These are phyloP conservation scores for Boletus rubroflammeus DNA, from an alignment of 768 basidiomycete species.

Conservation along the genomic window DNA sequence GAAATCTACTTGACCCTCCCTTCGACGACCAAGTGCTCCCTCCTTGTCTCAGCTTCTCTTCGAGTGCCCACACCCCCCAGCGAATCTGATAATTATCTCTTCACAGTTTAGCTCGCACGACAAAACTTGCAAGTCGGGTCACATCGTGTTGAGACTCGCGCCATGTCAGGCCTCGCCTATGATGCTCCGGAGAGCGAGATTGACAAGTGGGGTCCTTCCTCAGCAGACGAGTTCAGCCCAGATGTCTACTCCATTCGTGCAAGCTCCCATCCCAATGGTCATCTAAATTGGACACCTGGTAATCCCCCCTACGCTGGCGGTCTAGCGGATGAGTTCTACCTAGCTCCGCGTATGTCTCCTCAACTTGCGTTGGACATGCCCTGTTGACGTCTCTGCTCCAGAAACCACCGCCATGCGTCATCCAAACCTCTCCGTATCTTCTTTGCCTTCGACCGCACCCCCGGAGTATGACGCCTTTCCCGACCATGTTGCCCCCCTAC, in stretches of 20 bases:
- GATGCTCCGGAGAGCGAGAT: constrained; percentile 20
- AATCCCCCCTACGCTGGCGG: constrained; percentile 3
- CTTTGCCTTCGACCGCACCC: constrained; percentile 38
- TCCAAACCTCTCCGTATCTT: constrained; percentile 46
- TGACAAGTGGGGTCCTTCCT: constrained; percentile 7
- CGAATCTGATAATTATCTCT: not conserved
- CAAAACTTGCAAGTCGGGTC: not conserved
- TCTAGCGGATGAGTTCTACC: constrained; percentile 17
- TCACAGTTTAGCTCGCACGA: not conserved
- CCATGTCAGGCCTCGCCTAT: constrained; percentile 33
- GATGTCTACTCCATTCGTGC: not conserved
- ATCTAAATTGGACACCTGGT: constrained; percentile 4
- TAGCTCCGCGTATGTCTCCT: constrained; percentile 20
- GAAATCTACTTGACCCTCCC: constrained; percentile 8
- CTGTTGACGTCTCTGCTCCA: constrained; percentile 12
- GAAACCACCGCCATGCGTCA: constrained; percentile 39
- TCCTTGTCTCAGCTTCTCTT: not conserved
- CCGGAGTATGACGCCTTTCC: constrained; percentile 30
- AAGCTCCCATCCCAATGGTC: constrained; percentile 3
- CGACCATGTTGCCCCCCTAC: constrained; percentile 28
- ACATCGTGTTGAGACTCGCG: not conserved
- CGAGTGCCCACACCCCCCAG: not conserved
- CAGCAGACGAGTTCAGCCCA: constrained; percentile 1
- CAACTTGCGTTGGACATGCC: not conserved
- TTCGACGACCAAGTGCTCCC: not conserved